A percentile compares a stretch with the other conserved stretches of the same genome.
Evolutionary conservation across 306 rosid genomes (phyloP).

Genomic region (Prinsepia uniflora): DNA sequence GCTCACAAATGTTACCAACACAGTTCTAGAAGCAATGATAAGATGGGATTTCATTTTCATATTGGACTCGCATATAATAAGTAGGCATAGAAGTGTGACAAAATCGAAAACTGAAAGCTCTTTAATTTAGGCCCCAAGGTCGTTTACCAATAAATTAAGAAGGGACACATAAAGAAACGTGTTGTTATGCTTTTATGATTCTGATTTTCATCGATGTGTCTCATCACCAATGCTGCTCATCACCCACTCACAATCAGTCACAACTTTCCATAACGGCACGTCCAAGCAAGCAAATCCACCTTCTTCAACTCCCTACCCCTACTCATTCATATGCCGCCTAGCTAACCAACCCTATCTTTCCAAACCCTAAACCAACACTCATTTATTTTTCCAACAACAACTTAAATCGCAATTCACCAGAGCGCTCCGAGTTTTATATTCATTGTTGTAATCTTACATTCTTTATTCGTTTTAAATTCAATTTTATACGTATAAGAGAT

Average conservation of each 20-base stretch:
- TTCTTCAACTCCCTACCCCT: not conserved
- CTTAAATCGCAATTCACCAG: not conserved
- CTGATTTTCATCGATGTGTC: not conserved
- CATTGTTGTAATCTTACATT: too few relatives aligned
- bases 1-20: not conserved
- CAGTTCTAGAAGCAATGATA: constrained; percentile 20
- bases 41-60: not conserved
- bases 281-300: constrained; percentile 43
- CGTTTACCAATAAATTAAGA: not conserved
- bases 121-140: not conserved
- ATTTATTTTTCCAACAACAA: constrained; percentile 4
- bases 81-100: not conserved
- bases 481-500: too few relatives aligned
- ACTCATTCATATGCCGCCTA: constrained; percentile 27
- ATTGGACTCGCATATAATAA: not conserved
- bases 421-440: too few relatives aligned
- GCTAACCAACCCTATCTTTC: constrained; percentile 17
- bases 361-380: constrained; percentile 22
- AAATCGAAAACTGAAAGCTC: not conserved
- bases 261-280: constrained; percentile 48
- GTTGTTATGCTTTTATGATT: not conserved
- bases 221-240: not conserved
- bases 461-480: too few relatives aligned
- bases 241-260: constrained; percentile 2
- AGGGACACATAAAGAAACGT: constrained; percentile 17